Conservation (phyloP, 2,329 filamentous ascomycete genomes). For the Diatrype stigma region DNA sequence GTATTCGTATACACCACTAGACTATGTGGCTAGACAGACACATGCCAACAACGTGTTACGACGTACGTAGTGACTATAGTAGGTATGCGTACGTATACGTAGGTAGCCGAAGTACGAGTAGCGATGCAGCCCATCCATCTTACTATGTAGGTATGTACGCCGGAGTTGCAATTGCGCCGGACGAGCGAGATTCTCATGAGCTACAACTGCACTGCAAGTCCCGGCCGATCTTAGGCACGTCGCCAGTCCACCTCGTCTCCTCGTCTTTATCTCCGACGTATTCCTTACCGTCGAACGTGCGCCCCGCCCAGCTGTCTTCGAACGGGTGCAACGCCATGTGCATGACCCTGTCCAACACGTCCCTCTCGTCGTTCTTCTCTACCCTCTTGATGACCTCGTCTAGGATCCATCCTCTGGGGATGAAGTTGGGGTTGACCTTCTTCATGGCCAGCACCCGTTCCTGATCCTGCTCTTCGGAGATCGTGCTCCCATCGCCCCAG, state of each 20-base stretch:
- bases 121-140: too few species aligned
- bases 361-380: constrained; percentile 76
- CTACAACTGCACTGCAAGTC: constrained; percentile 95
- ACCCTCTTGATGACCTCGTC: constrained; percentile 90
- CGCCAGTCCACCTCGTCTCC: constrained; percentile 77
- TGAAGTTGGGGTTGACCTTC: constrained; percentile 85
- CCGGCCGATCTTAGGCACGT: constrained; percentile 73
- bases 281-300: constrained; percentile 41
- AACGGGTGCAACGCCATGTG: constrained; percentile 82
- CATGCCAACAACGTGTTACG: too few species aligned
- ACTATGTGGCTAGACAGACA: too few species aligned
- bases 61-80: too few species aligned
- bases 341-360: constrained; percentile 74
- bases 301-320: constrained; percentile 66
- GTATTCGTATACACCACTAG: too few species aligned
- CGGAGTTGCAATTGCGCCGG: too few species aligned
- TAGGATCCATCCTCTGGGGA: constrained; percentile 85
- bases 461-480: constrained; percentile 43
- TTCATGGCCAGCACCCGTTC: constrained; percentile 73
- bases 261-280: constrained; percentile 62
- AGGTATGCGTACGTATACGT: too few species aligned
- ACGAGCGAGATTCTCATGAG: constrained; percentile 42
- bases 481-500: constrained; percentile 51
- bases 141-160: too few species aligned
- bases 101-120: too few species aligned